Conservation (phyloP, 192 early-diverging fungal species). For the Coemansia sp. region DNA sequence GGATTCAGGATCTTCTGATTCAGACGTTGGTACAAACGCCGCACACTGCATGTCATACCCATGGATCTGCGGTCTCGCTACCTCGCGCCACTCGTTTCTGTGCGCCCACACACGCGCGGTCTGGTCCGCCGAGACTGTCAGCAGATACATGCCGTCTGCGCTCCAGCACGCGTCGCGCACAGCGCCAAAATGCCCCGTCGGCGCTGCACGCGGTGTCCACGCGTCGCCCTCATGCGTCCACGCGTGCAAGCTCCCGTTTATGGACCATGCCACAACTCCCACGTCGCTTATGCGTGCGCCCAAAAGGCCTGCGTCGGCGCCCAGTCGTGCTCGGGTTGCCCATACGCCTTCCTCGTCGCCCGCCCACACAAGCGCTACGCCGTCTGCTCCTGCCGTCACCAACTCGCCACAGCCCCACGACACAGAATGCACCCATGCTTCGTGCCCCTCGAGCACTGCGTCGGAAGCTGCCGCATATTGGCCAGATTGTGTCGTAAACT, state of each 20-base stretch:
- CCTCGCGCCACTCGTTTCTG: slow-evolving; percentile 85
- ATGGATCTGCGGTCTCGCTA: slow-evolving; percentile 93
- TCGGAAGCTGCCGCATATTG: slow-evolving; percentile 72
- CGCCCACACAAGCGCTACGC: slow-evolving; percentile 87
- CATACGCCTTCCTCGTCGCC: slow-evolving; percentile 81
- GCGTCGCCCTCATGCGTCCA: slow-evolving; percentile 57
- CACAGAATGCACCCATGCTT: slow-evolving; percentile 91
- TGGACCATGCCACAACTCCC: slow-evolving; percentile 72
- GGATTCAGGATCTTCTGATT: too few species aligned
- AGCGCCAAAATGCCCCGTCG: slow-evolving; percentile 78
- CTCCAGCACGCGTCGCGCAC: slow-evolving; percentile 87
- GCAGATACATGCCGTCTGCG: slow-evolving; percentile 65
- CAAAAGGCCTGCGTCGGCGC: slow-evolving; percentile 85
- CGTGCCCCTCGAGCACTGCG: slow-evolving; percentile 90
- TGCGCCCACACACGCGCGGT: slow-evolving; percentile 80
- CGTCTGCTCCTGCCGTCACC: slow-evolving; percentile 86
- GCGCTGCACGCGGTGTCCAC: slow-evolving; percentile 72
- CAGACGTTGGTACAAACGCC: slow-evolving; percentile 57
- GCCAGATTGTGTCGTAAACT: slow-evolving; percentile 37
- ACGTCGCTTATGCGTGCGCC: slow-evolving; percentile 72
- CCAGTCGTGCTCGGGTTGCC: slow-evolving; percentile 80
- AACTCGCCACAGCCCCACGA: slow-evolving; percentile 70
- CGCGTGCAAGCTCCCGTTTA: slow-evolving; percentile 79
- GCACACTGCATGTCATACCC: slow-evolving; percentile 92
- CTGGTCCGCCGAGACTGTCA: slow-evolving; percentile 85